Conservation (phyloP, 2,329 filamentous ascomycete genomes). For the Pseudophaeomoniella oleicola region DNA sequence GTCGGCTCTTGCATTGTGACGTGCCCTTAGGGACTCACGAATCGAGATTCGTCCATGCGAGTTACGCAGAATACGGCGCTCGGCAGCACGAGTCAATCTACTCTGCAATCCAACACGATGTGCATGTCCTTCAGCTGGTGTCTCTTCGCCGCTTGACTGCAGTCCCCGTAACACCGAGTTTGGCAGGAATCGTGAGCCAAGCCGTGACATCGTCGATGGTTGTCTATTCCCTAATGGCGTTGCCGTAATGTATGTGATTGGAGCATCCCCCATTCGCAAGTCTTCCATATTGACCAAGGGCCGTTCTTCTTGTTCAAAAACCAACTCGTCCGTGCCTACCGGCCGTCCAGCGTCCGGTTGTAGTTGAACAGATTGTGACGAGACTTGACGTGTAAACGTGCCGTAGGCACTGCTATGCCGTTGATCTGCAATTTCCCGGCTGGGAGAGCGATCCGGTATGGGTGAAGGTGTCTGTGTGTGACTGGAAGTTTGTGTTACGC, state of each 20-base stretch:
- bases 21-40: not conserved
- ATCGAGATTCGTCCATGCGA: not conserved
- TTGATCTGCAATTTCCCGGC: slow-evolving; percentile 6
- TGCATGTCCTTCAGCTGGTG: slow-evolving; percentile 27
- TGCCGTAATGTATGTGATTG: slow-evolving; percentile 15
- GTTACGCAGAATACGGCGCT: not conserved
- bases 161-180: slow-evolving; percentile 28
- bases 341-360: slow-evolving; percentile 1
- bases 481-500: not conserved
- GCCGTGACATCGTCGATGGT: slow-evolving; percentile 31
- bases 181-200: slow-evolving; percentile 32
- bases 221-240: slow-evolving; percentile 23
- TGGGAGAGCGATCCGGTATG: not conserved
- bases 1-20: slow-evolving; percentile 2
- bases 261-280: slow-evolving; percentile 14
- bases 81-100: slow-evolving; percentile 9
- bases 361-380: slow-evolving; percentile 8
- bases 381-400: slow-evolving; percentile 14
- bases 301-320: slow-evolving; percentile 21
- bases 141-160: slow-evolving; percentile 30
- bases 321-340: slow-evolving; percentile 15
- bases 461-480: slow-evolving; percentile 1
- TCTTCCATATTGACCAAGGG: slow-evolving; percentile 18
- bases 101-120: slow-evolving; percentile 27
- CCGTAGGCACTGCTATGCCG: slow-evolving; percentile 9